These are phyloP conservation scores for Pyricularia grisea DNA, from an alignment of 2,329 filamentous ascomycete genomes.

Conservation along the genomic window DNA sequence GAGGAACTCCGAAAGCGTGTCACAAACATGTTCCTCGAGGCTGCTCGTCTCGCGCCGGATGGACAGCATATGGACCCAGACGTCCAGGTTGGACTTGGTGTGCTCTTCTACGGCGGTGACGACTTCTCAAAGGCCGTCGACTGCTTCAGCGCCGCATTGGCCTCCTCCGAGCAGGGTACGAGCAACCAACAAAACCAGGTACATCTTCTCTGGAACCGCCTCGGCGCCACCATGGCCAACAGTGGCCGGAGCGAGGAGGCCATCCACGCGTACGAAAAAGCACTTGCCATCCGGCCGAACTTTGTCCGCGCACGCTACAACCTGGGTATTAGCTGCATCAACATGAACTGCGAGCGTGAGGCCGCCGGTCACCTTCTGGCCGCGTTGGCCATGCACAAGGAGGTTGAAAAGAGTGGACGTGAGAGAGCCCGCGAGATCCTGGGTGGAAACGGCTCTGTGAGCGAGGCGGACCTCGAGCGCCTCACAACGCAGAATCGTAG, in stretches of 20 bases:
- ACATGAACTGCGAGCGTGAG: constrained; percentile 90
- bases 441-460: constrained; percentile 38
- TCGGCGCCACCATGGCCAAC: constrained; percentile 93
- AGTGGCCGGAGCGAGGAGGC: constrained; percentile 89
- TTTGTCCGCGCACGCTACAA: constrained; percentile 97
- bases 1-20: constrained; percentile 84
- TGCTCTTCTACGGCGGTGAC: constrained; percentile 95
- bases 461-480: constrained; percentile 68
- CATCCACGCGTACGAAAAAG: constrained; percentile 92
- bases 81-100: constrained; percentile 92
- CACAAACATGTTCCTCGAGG: constrained; percentile 81
- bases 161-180: constrained; percentile 72
- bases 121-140: constrained; percentile 98
- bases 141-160: constrained; percentile 89
- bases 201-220: constrained; percentile 93
- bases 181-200: constrained; percentile 80
- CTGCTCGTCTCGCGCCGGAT: constrained; percentile 82
- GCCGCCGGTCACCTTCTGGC: constrained; percentile 88
- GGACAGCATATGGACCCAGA: constrained; percentile 97
- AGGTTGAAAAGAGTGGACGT: constrained; percentile 76
- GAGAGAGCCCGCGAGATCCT: constrained; percentile 79
- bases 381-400: constrained; percentile 90
- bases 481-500: constrained; percentile 94
- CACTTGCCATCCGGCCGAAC: constrained; percentile 81
- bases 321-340: constrained; percentile 91